Conservation (phyloP, 225 moss, liverwort and hornwort genomes). For the Polytrichum commune region DNA sequence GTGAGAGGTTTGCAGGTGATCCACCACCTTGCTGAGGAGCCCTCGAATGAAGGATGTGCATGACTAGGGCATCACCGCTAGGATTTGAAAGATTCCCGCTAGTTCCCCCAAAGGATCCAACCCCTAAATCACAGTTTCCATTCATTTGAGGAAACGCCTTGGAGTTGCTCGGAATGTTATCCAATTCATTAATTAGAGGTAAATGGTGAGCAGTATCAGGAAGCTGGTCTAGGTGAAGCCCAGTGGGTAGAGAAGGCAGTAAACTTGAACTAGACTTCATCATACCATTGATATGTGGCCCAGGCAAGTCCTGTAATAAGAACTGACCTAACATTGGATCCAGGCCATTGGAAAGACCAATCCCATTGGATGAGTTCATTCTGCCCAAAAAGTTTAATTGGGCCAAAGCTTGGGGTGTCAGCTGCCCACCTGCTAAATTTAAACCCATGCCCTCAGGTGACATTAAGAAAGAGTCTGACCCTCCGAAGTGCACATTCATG, state of each 20-base stretch:
- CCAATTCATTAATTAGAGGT: conserved; percentile 44
- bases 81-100: conserved; percentile 31
- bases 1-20: conserved; percentile 31
- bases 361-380: conserved; percentile 43
- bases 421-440: conserved; percentile 34
- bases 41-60: conserved; percentile 53
- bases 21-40: conserved; percentile 36
- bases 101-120: conserved; percentile 32
- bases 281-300: conserved; percentile 39
- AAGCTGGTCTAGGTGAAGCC: conserved; percentile 48
- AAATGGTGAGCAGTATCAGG: conserved; percentile 45
- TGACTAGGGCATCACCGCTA: conserved; percentile 40
- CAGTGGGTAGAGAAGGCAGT: conserved; percentile 41
- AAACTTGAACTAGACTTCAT: conserved; percentile 33
- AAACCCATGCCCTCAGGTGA: conserved; percentile 49
- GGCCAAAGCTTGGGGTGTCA: conserved; percentile 50
- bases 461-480: conserved; percentile 51
- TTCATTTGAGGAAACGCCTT: conserved; percentile 59
- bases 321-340: conserved; percentile 43
- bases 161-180: conserved; percentile 45
- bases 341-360: conserved; percentile 42
- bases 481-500: conserved; percentile 54
- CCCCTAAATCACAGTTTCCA: conserved; percentile 44
- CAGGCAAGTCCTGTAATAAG: conserved; percentile 41
- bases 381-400: conserved; percentile 54